A percentile compares a stretch with the other conserved stretches of the same genome.
phyloP scores from a whole-genome alignment of 805 yeast genomes.

The Pichia membranifaciens region DNA sequence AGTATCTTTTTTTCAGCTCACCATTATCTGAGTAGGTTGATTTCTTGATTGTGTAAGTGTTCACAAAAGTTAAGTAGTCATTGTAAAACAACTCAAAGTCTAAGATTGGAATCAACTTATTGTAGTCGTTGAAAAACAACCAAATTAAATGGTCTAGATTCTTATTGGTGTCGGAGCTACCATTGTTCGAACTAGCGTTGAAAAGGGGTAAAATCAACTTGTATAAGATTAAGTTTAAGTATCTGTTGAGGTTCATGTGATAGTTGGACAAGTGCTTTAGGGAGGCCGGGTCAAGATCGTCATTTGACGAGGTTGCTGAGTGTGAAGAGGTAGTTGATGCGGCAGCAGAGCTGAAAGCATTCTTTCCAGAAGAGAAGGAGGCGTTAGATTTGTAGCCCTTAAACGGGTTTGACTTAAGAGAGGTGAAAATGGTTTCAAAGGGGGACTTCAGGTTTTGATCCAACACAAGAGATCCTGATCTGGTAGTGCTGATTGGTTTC shows the following conservation, averaged over 20 bases:
- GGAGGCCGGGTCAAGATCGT: constrained; percentile 2
- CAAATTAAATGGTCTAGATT: constrained; percentile 41
- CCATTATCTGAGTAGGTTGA: constrained; percentile 37
- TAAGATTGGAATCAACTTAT: constrained; percentile 48
- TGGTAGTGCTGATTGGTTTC: constrained; percentile 13
- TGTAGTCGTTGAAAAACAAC: constrained; percentile 47
- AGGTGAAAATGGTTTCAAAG: constrained; percentile 19
- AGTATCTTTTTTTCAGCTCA: constrained; percentile 34
- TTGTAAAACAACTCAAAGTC: constrained; percentile 50
- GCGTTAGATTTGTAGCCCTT: constrained; percentile 25
- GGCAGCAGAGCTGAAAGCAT: constrained; percentile 1
- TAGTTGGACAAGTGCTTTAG: constrained; percentile 24
- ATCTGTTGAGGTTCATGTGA: constrained; percentile 33
- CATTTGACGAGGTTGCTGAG: background rate
- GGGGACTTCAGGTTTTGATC: constrained; percentile 27
- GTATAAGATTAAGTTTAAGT: constrained; percentile 29
- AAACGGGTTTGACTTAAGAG: constrained; percentile 24
- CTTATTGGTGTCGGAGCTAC: constrained; percentile 20
- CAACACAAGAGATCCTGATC: constrained; percentile 22
- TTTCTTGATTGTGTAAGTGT: constrained; percentile 29
- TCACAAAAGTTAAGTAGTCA: constrained; percentile 44
- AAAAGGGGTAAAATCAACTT: constrained; percentile 31
- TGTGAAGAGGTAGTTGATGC: background rate
- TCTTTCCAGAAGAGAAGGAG: background rate
- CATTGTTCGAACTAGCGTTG: constrained; percentile 2